Base-by-base conservation (phyloP, 2,329 filamentous ascomycete species). In the Phaeophleospora eucalypticola region DNA sequence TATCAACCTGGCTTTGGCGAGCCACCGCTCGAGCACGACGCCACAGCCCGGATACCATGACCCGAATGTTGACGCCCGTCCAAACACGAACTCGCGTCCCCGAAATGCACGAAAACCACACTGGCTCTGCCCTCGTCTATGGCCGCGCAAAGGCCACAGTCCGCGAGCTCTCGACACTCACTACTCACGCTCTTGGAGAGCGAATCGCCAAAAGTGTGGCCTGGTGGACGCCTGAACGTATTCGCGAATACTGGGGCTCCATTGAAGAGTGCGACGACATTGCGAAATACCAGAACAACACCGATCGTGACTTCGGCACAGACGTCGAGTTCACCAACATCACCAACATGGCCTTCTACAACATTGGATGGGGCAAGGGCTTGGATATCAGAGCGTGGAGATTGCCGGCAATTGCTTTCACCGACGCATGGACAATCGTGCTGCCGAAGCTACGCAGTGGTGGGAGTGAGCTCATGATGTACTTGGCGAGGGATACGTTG, bases 191-290 rank as follows among this genome's bases (percentile, higher is more conserved):
- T 2, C 37, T 53, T 1, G 51, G 39, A 2, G 29, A 45, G 7
- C 44, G 51, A n/a, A 53, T 53, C 24, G 44, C 24, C n/a, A 41
- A 45, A 4, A 45, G 47, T 32, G 35, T 49, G 14, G 37, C 41
- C 18, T 49, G 47, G 43, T 53, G 51, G 51, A 46, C 35, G 10
- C 33, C 36, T 14, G 38, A 48, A 10, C 36, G 41, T 12, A 51
- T 53, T 18, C 47, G 51, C 7, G 51, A 53, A 41, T 45, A 40
- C 32, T 53, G 51, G 51, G 51, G 51, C 33, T 51, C 51, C 2
- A 46, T 53, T 37, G 47, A 50, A 29, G 48, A 42, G 32, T 39
- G 38, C 18, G 36, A 42, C 16, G 37, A 42, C 33, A 18, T 48
- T 7, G 29, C 47, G 14, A 48, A 35, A 4, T 43, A 51, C 15